phyloP scores from a whole-genome alignment of 805 yeast genomes.

The Candida endomychidarum region DNA sequence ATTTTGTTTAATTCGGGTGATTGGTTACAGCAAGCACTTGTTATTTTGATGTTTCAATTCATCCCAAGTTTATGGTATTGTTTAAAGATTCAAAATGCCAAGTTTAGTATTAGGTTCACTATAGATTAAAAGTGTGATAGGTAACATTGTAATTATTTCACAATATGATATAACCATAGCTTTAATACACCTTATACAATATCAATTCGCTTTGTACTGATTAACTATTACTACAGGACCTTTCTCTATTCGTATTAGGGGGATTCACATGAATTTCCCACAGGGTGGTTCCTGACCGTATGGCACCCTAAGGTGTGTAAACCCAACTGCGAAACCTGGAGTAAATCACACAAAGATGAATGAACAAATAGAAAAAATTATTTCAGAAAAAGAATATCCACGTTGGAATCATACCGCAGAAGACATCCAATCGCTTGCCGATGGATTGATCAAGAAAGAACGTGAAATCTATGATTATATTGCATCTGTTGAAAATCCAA shows the following conservation, averaged over 20 bases:
- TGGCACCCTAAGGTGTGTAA: too few relatives aligned
- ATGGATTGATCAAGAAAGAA: conserved; percentile 43
- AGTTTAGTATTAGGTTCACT: conserved; percentile 5
- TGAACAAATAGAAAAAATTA: not conserved
- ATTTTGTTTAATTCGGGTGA: not conserved
- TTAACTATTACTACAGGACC: too few relatives aligned
- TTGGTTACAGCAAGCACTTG: not conserved
- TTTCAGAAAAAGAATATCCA: conserved; percentile 27
- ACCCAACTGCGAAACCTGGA: not conserved
- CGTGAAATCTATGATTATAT: conserved; percentile 52
- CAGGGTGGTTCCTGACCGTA: not conserved
- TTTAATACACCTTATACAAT: too few relatives aligned
- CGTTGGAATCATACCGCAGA: conserved; percentile 62
- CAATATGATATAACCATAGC: too few relatives aligned
- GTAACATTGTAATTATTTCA: not conserved
- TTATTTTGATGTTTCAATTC: conserved; percentile 1
- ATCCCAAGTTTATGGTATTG: conserved; percentile 13
- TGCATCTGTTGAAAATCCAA: conserved; percentile 48
- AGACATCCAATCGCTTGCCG: conserved; percentile 43
- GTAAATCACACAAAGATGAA: not conserved
- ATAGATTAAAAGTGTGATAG: conserved; percentile 1
- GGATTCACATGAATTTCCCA: too few relatives aligned
- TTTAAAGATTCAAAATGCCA: conserved; percentile 6
- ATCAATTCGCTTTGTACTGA: too few relatives aligned
- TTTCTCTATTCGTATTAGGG: too few relatives aligned